Percentiles rank a stretch among this genome's conserved stretches.
These are phyloP conservation scores for Penicillium polonicum DNA, from an alignment of 2,329 filamentous ascomycete species.

Conservation along the genomic window DNA sequence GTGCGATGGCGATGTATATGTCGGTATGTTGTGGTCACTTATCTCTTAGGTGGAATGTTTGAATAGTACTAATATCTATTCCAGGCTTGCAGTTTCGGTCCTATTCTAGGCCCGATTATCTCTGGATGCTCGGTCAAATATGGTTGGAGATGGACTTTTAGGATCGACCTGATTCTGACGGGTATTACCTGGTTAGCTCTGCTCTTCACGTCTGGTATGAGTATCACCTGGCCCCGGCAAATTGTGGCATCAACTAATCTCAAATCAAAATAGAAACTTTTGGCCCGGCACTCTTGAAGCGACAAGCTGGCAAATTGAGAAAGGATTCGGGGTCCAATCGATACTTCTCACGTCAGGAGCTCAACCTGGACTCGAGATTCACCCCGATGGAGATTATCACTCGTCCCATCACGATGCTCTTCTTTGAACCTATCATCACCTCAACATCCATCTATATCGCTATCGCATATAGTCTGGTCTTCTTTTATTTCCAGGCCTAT, in stretches of 20 bases:
- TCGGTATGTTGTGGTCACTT: slow-evolving; percentile 26
- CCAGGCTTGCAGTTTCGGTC: slow-evolving; percentile 42
- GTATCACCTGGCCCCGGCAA: too few species aligned
- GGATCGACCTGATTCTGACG: slow-evolving; percentile 67
- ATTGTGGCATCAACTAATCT: not conserved
- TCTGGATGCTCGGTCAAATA: slow-evolving; percentile 44
- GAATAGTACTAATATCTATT: not conserved
- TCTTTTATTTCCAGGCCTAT: slow-evolving; percentile 76
- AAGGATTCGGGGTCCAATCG: slow-evolving; percentile 53
- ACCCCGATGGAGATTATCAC: slow-evolving; percentile 69
- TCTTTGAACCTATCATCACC: slow-evolving; percentile 70
- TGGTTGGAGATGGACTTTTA: slow-evolving; percentile 51
- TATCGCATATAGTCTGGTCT: slow-evolving; percentile 66
- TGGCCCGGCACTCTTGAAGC: slow-evolving; percentile 57
- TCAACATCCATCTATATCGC: slow-evolving; percentile 70
- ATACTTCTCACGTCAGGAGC: slow-evolving; percentile 59
- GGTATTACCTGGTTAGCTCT: slow-evolving; percentile 57
- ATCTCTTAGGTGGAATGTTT: not conserved
- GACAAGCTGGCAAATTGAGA: slow-evolving; percentile 58
- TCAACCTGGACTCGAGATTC: slow-evolving; percentile 47
- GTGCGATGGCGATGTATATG: slow-evolving; percentile 45
- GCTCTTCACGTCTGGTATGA: slow-evolving; percentile 55
- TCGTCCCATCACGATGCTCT: slow-evolving; percentile 69
- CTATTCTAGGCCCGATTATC: slow-evolving; percentile 45
- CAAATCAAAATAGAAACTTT: slow-evolving; percentile 53